Percentiles rank a stretch among this genome's conserved stretches.
These are phyloP conservation scores for Saturnispora mendoncae DNA, from an alignment of 805 yeast genomes.

Conservation along the genomic window DNA sequence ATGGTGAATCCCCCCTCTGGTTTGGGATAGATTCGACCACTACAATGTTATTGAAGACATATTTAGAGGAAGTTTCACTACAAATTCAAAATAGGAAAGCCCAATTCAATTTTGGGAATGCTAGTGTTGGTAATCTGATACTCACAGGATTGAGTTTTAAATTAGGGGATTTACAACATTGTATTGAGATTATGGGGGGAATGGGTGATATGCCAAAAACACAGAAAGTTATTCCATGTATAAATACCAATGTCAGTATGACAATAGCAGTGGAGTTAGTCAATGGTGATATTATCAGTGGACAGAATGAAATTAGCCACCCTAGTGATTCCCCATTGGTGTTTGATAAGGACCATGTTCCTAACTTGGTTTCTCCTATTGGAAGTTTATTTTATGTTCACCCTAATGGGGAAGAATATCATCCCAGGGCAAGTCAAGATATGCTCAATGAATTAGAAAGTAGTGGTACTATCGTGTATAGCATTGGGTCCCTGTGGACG, in stretches of 20 bases:
- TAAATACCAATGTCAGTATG: slow-evolving; percentile 76
- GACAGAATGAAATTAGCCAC: slow-evolving; percentile 91
- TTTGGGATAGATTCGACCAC: too few relatives aligned
- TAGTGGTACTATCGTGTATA: slow-evolving; percentile 54
- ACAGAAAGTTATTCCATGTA: slow-evolving; percentile 63
- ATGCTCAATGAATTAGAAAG: slow-evolving; percentile 43
- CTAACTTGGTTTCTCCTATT: slow-evolving; percentile 68
- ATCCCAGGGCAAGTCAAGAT: slow-evolving; percentile 61
- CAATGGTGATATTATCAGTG: slow-evolving; percentile 69
- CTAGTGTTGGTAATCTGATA: slow-evolving; percentile 79
- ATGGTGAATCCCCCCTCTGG: too few relatives aligned
- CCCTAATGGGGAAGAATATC: slow-evolving; percentile 80
- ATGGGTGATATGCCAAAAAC: slow-evolving; percentile 49
- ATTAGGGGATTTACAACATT: slow-evolving; percentile 76
- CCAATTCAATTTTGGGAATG: slow-evolving; percentile 69
- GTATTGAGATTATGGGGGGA: slow-evolving; percentile 57
- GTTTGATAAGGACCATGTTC: slow-evolving; percentile 50
- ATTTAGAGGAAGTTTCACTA: too few relatives aligned
- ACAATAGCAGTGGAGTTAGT: slow-evolving; percentile 71
- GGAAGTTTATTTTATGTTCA: slow-evolving; percentile 69
- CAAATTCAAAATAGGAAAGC: too few relatives aligned
- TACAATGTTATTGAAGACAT: too few relatives aligned
- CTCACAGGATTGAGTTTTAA: slow-evolving; percentile 74
- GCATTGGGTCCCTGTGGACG: slow-evolving; percentile 86
- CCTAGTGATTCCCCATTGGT: slow-evolving; percentile 64